Base-by-base conservation (phyloP, 345 rosid genomes). In the Lumnitzera racemosa region DNA sequence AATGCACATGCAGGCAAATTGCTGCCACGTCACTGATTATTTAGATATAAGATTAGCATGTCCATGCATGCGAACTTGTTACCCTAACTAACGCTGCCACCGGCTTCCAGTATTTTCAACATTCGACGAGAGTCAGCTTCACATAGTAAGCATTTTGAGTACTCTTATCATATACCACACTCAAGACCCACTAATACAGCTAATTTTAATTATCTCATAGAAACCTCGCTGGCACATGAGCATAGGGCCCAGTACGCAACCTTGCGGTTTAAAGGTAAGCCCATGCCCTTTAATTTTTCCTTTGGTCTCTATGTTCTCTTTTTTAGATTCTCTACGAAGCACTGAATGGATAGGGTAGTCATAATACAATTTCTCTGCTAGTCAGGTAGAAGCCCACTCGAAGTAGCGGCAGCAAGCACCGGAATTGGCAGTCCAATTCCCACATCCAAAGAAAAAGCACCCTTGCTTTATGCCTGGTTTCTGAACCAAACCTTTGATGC, bases 381-480 rank as follows among this genome's bases (percentile, higher is more conserved):
- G 67, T 74, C 70, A 71, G 51, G 70, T 31, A 68, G 82, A 69
- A 27, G 66, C 70, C 82, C 82, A 71, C 58, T 74, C 72, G 31
- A 74, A 71, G 69, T 65, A 78, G 41, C 58, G 70, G 59, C 82
- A 74, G 59, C 57, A 15, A 49, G 68, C 63, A 15, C 78, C 76
- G 46, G 71, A 56, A 5, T 68, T 53, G 13, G 76, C 72, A 59
- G 76, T 71, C 77, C 72, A 78, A 65, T 78, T 78, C 64, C 77
- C 82, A 61, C 82, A 74, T 53, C 82, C 67, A 49, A 74, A 78
- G 70, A 78, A 71, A 49, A 59, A 31, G 70, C 66, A 63, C 13
- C 74, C 74, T 47, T 74, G 76, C 66, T 66, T 78, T 20, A 67
- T 67, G n/a, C 76, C 76, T 5, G 82, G 74, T 65, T 69, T 74